Evolutionary conservation across 2,329 filamentous ascomycete species (phyloP).

Genomic region (Knufia fluminis): DNA sequence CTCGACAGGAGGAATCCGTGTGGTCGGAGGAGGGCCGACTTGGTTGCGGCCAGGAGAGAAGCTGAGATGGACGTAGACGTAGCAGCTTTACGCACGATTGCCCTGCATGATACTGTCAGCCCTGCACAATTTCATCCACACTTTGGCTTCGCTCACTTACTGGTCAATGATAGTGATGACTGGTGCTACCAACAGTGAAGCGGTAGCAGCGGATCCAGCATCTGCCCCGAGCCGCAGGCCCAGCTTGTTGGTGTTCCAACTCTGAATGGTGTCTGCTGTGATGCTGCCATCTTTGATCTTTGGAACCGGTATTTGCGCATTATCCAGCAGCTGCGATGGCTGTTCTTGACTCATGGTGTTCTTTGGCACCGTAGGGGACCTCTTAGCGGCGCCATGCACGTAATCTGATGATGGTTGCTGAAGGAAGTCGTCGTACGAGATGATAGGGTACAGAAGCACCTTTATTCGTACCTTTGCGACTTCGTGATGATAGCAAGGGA

Average conservation of each 20-base stretch:
- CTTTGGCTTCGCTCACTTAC: slow-evolving; percentile 46
- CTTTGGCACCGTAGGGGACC: no score
- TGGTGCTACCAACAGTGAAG: slow-evolving; percentile 69
- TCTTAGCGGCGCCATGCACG: not conserved
- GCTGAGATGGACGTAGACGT: slow-evolving; percentile 30
- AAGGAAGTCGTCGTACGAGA: not conserved
- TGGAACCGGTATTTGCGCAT: slow-evolving; percentile 7
- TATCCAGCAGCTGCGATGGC: not conserved
- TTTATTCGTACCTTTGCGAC: no score
- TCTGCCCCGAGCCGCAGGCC: slow-evolving; percentile 59
- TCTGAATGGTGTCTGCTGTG: slow-evolving; percentile 8
- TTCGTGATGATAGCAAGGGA: no score
- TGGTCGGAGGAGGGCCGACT: slow-evolving; percentile 32
- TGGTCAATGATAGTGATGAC: slow-evolving; percentile 81
- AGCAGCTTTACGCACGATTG: slow-evolving; percentile 44
- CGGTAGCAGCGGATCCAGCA: slow-evolving; percentile 57
- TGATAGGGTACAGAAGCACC: not conserved
- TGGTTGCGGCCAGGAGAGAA: slow-evolving; percentile 33
- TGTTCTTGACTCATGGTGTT: slow-evolving; percentile 3
- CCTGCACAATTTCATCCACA: not conserved
- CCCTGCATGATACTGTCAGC: slow-evolving; percentile 25
- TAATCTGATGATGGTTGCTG: not conserved
- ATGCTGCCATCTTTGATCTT: slow-evolving; percentile 5
- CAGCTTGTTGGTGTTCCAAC: slow-evolving; percentile 71
- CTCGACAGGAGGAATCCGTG: slow-evolving; percentile 38